Evolutionary conservation across 1,284 basidiomycete species (phyloP).

Genomic region (Amylostereum areolatum): DNA sequence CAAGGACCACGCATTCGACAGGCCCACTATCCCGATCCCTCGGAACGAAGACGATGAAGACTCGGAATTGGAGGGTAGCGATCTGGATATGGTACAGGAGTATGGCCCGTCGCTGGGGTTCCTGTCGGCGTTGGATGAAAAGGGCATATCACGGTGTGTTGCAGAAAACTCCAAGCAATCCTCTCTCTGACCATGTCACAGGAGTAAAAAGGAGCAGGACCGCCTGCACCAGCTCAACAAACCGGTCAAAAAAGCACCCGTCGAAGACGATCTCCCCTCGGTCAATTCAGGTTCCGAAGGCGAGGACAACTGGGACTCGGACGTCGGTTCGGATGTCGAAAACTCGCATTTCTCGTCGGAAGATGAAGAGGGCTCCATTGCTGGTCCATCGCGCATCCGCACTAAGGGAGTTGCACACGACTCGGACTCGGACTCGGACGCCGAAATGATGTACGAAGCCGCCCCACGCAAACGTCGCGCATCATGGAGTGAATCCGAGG

Average conservation of each 20-base stretch:
- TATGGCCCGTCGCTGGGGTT: constrained; percentile 55
- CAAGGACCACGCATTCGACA: constrained; percentile 57
- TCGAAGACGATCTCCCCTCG: constrained; percentile 57
- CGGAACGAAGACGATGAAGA: constrained; percentile 33
- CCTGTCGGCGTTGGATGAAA: constrained; percentile 56
- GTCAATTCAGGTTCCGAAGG: constrained; percentile 56
- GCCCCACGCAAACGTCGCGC: constrained; percentile 45
- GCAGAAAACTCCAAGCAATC: not conserved
- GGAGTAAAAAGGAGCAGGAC: constrained; percentile 75
- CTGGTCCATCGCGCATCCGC: constrained; percentile 14
- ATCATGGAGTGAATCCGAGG: constrained; percentile 37
- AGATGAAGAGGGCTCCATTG: constrained; percentile 18
- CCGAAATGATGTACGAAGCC: constrained; percentile 68
- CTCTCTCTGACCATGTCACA: constrained; percentile 21
- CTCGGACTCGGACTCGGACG: constrained; percentile 43
- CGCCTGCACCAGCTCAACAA: constrained; percentile 59
- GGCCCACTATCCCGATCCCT: constrained; percentile 60
- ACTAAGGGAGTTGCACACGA: constrained; percentile 13
- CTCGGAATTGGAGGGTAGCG: constrained; percentile 54
- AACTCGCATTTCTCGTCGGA: constrained; percentile 22
- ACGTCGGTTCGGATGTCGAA: constrained; percentile 27
- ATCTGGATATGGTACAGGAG: constrained; percentile 52
- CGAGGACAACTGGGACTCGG: constrained; percentile 51
- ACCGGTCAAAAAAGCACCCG: constrained; percentile 39
- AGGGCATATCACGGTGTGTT: constrained; percentile 64